These are phyloP conservation scores for Panicum virgatum DNA, from an alignment of 202 grass and related monocot species.

Conservation along the genomic window DNA sequence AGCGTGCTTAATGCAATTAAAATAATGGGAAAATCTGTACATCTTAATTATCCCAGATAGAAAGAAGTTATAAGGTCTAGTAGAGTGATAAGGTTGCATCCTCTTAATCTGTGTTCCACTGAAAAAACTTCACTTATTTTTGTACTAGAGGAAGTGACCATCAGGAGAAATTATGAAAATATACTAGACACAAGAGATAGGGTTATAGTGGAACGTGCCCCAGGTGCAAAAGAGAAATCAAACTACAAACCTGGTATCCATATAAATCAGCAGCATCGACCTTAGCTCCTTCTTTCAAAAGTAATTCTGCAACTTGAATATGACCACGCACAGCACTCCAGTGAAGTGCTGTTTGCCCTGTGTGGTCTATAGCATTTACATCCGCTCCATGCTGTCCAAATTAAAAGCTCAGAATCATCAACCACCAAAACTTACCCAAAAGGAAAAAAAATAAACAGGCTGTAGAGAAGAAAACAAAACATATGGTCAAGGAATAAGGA, in stretches of 20 bases:
- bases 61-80: slow-evolving; percentile 6
- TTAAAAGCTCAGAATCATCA: slow-evolving; percentile 14
- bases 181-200: neutral
- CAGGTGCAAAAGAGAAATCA: slow-evolving; percentile 6
- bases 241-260: slow-evolving; percentile 78
- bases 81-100: neutral
- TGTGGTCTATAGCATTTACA: slow-evolving; percentile 80
- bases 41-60: slow-evolving; percentile 6
- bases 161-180: slow-evolving; percentile 27
- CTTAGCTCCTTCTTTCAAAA: slow-evolving; percentile 91
- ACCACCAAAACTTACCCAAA: slow-evolving; percentile 18
- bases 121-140: neutral
- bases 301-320: slow-evolving; percentile 83
- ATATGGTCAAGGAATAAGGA: neutral
- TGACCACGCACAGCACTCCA: slow-evolving; percentile 92
- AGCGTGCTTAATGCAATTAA: neutral
- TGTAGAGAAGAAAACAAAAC: neutral
- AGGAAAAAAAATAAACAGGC: neutral
- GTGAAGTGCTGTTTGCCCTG: slow-evolving; percentile 89
- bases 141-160: slow-evolving; percentile 5
- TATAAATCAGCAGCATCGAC: slow-evolving; percentile 82
- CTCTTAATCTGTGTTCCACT: slow-evolving; percentile 16
- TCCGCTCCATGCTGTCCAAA: slow-evolving; percentile 83
- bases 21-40: neutral
- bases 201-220: neutral